A percentile compares a stretch with the other conserved stretches of the same genome.
These are phyloP conservation scores for Actinomucor elegans DNA, from an alignment of 371 early-diverging fungal genomes.

Conservation along the genomic window DNA sequence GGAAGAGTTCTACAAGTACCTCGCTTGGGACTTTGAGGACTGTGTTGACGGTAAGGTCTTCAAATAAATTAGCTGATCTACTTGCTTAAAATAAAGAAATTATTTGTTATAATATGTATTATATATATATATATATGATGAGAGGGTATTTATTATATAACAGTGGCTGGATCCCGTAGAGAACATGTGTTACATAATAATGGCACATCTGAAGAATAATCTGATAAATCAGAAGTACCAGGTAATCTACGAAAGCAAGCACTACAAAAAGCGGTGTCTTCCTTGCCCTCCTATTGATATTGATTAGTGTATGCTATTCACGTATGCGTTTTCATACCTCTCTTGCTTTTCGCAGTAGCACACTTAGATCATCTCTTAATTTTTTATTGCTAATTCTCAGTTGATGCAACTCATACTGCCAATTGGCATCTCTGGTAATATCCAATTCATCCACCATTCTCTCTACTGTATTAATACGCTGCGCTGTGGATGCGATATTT, in stretches of 20 bases:
- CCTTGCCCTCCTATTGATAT: conserved; percentile 15
- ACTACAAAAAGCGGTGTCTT: conserved; percentile 11
- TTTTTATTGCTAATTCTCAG: conserved; percentile 43
- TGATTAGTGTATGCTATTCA: too few species aligned
- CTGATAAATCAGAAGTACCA: conserved; percentile 15
- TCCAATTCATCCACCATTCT: conserved; percentile 41
- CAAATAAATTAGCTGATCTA: too few species aligned
- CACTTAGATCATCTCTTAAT: conserved; percentile 32
- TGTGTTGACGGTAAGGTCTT: conserved; percentile 61
- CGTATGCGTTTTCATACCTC: too few species aligned
- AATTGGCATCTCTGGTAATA: conserved; percentile 30
- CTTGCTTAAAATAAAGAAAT: too few species aligned
- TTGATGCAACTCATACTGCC: conserved; percentile 56
- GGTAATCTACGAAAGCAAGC: conserved; percentile 25
- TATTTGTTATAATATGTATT: too few species aligned
- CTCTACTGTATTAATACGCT: conserved; percentile 7
- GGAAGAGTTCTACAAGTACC: conserved; percentile 48
- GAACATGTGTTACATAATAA: conserved; percentile 22
- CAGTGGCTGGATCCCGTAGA: conserved; percentile 66
- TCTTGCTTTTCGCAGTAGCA: conserved; percentile 18
- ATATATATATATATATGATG: too few species aligned
- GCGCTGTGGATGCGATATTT: background rate
- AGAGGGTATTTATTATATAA: too few species aligned
- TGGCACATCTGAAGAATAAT: conserved; percentile 13
- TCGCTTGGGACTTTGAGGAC: conserved; percentile 51